Evolutionary conservation across 2,329 filamentous ascomycete species (phyloP), one percentile per base, ranked within the genome.

Genomic region (Claviceps paspali): DNA sequence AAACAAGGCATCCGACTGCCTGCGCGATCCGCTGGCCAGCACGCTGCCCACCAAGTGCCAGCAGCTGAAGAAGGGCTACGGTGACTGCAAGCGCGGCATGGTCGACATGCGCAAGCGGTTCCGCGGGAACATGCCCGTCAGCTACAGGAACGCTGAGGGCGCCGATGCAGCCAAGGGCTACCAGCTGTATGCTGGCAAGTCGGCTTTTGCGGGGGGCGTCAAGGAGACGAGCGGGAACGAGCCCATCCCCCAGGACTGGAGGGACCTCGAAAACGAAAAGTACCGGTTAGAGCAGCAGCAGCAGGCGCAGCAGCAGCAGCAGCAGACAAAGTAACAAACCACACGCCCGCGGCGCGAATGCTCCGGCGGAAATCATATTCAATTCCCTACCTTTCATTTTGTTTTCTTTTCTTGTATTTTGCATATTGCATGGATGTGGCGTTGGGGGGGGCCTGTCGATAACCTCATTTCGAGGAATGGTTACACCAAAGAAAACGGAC

Each of bases 41-140:
- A 79, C 78, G 6, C 76, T 98, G 11, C 88, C 91, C 15, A 79
- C 73, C 18, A 79, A 81, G 61, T 98, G 91, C 63, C 85, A 88
- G 56, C 88, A 95, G 60, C 72, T 98, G 42, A 85, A 88, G 57
- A 87, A 85, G 57, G 85, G 86, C 32, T 91, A 92, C 52, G 82
- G 84, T 56, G 84, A 95, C 56, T 98, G 91, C 72, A 92, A 93
- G 54, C 82, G 88, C 46, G 91, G 91, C 46, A 76, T 93, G 76
- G 82, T 96, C 49, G 91, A 98, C 59, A 98, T 98, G 91, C 83
- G 91, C 57, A 96, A 96, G 65, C 81, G 91, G 24, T 96, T 98
- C 62, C 76, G 91, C 39, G 91, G 91, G 41, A 96, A 96, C 64
- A 76, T 85, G 57, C 86, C 91, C 38, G 78, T 93, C 46, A 68